Base-by-base conservation (phyloP, 2,329 filamentous ascomycete species). In the Blastomyces silverae region DNA sequence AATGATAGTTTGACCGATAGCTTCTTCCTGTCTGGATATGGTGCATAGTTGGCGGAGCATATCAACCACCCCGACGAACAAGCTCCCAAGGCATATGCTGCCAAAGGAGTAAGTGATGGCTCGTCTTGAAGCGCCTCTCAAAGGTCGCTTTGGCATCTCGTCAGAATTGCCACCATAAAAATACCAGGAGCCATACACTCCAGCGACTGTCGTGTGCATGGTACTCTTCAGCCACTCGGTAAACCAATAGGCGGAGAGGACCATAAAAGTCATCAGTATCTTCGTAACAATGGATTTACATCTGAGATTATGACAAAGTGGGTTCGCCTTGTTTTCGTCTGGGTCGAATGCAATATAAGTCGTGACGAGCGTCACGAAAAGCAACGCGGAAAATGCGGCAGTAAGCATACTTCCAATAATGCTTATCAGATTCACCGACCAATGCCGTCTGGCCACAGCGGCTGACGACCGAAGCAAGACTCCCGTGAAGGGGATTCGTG, bases 151-250 rank as follows among this genome's bases (percentile, higher is more conserved):
- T 39, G 92, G 91, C 71, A 91, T 89, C 55, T 86, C 84, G 65
- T 82, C 78, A 0, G 85, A 78, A 64, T 85, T 83, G 37, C 83
- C 79, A 8, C 81, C 78, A 69, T 85, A 89, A 75, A 96, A 97
- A 79, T 96, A 97, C 93, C 93, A 97, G 0, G 89, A 89, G 0
- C 91, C 92, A 71, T 96, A 97, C 0, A 96, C 87, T 0, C 93
- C 92, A 0, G 91, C 89, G 65, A 96, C 89, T 31, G 87, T 92
- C 1, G 89, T 89, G 74, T 97, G 92, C 58, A 96, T 90, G 0
- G 90, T 92, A 77, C 96, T 96, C 80, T 97, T 97, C 70, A 97
- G 80, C 84, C 89, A 93, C 75, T 97, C 93, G 1, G 90, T 89
- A 68, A 96, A 87, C 93, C 93, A 97, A 79, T 95, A 97, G 78